Evolutionary conservation across 441 rosid genomes (phyloP), one percentile per base, ranked within the genome.

Genomic region (Viola pubescens): DNA sequence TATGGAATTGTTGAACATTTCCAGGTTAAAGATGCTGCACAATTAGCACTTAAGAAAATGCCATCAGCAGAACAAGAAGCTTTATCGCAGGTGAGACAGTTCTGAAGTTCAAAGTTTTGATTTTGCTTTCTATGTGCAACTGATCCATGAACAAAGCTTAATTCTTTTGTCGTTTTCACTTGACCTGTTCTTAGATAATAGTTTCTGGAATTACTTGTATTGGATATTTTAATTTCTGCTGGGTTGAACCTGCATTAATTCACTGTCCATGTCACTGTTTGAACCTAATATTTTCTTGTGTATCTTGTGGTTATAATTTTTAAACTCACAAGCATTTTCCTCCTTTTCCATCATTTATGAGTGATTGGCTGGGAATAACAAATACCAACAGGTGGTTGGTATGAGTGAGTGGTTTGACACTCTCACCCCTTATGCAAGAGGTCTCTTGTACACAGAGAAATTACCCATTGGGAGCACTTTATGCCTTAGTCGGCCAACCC

Each of bases 21-120:
- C 63, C 88, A 92, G 97, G 87, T 84, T 64, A 91, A 91, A 71
- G 99, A 94, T 83, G 99, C 94, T 59, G 88, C 86, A 65, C 97
- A 88, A 61, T 76, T 94, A 65, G 95, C 97, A 70, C 70, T 81
- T 48, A 88, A 88, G 79, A 87, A 72, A 81, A 87, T 90, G 96
- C 94, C 89, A 70, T 88, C 89, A 6, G 89, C 98, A 37, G 95
- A 91, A 67, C 80, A 88, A 78, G 97, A 94, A 76, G 97, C 95
- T 55, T 65, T 81, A 69, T 94, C 99, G 58, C 88, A 85, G 97
- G 99, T 94, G 65, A 56, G 70, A 26, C 55, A 52, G 47, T 37
- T 64, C 9, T 47, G 14, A n/a, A 43, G 42, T 0, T 48, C 44
- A 39, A 43, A 49, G 26, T 39, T 66, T 62, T 47, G 10, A 46